Evolutionary conservation across 371 early-diverging fungal species (phyloP), one percentile per base, ranked within the genome.

Genomic region (Lichtheimia corymbifera): DNA sequence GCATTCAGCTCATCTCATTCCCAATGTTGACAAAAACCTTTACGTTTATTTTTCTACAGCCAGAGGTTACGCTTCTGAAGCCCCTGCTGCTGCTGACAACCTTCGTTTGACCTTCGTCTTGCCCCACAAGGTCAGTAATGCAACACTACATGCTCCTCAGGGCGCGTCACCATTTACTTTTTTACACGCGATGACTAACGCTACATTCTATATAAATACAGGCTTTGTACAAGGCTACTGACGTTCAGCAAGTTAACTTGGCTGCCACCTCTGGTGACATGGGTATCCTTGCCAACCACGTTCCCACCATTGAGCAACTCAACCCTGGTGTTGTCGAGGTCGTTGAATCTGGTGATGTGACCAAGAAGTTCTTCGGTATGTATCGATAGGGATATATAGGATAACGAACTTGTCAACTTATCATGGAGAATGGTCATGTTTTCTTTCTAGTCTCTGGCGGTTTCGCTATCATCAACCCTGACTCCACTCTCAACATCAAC

Each of bases 251-350:
- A 79, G 96, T 98, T 71, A 97, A 98, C 85, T 76, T 97, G 75
- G 84, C 96, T 53, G 91, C 96, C 27, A 88, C 92, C 50, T 91
- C 94, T 54, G 99, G 99, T 66, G 96, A 95, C 75, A 93, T 98
- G 93, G 99, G 98, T 95, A 91, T 98, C 68, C 89, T 98, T 53
- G 96, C 97, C 72, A 91, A 93, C 84, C 99, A 98, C 88, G 96
- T 98, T 62, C 96, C 98, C 28, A 88, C 92, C 58, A 92, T 98
- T 70, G 94, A 96, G 71, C 95, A 97, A 86, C 90, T 98, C 65
- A 91, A 91, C 80, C 95, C 98, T 61, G 97, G 97, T 60, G 76
- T 97, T 47, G 63, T 94, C 55, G 96, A 95, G 72, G 81, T 98
- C 62, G 74, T 95, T 65, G 88, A 88, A 64, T 76, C 83, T 62